phyloP scores from a whole-genome alignment of 768 basidiomycete genomes.

The Amanita fuliginea region DNA sequence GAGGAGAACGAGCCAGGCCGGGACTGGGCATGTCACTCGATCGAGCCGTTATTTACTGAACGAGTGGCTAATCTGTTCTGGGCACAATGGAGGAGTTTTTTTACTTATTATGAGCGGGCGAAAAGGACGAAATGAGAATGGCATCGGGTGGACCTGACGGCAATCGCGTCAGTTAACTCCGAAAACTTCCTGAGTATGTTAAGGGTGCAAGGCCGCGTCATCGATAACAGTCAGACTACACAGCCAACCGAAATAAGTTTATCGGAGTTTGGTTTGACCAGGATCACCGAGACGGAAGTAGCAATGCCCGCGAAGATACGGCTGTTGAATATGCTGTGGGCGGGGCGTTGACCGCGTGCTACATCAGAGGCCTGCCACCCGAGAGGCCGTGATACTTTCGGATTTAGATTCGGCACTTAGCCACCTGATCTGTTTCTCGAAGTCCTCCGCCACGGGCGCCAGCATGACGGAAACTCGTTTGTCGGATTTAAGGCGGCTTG shows the following conservation, averaged over 20 bases:
- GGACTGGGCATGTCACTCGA: slow-evolving; percentile 65
- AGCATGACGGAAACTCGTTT: neutral
- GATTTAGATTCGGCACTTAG: neutral
- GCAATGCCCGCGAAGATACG: neutral
- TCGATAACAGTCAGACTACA: neutral
- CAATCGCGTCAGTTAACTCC: slow-evolving; percentile 1
- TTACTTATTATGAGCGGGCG: slow-evolving; percentile 1
- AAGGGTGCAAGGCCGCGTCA: slow-evolving; percentile 1
- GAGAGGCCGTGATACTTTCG: neutral
- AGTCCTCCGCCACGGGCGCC: neutral
- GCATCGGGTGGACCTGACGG: neutral
- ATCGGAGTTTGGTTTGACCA: neutral
- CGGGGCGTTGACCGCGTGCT: slow-evolving; percentile 1
- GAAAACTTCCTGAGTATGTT: neutral
- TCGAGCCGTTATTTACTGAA: slow-evolving; percentile 30
- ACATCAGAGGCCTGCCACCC: neutral
- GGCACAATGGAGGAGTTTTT: slow-evolving; percentile 35
- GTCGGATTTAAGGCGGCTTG: slow-evolving; percentile 3
- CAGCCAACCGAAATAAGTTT: neutral
- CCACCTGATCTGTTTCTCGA: neutral
- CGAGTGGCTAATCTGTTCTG: slow-evolving; percentile 64
- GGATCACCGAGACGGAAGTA: neutral
- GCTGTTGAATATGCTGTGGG: neutral
- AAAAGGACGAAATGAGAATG: neutral
- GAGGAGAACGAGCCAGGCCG: slow-evolving; percentile 39